Conservation (phyloP, 2,329 filamentous ascomycete species). For the Neopestalotiopsis rosae region DNA sequence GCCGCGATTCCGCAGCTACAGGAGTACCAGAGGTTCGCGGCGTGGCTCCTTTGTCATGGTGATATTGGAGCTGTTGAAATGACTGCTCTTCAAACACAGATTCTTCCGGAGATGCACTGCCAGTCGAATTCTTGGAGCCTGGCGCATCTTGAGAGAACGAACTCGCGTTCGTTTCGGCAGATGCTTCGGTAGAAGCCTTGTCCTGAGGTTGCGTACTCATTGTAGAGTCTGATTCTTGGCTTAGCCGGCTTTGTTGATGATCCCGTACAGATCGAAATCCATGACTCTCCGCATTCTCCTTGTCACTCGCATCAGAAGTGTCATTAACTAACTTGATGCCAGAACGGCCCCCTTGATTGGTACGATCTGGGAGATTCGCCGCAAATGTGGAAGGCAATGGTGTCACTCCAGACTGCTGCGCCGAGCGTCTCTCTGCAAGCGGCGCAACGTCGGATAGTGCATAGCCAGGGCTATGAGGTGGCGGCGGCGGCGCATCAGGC, state of each 20-base stretch:
- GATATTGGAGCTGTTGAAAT: conserved; percentile 66
- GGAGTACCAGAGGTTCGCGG: conserved; percentile 49
- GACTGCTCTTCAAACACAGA: conserved; percentile 50
- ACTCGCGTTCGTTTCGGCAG: conserved; percentile 60
- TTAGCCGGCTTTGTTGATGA: conserved; percentile 48
- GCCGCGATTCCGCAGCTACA: conserved; percentile 45
- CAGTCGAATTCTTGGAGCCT: conserved; percentile 46
- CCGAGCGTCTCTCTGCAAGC: conserved; percentile 21
- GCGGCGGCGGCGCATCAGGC: conserved; percentile 42
- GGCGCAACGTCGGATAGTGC: conserved; percentile 17
- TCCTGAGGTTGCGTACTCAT: conserved; percentile 53
- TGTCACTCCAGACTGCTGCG: conserved; percentile 25
- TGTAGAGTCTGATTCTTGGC: conserved; percentile 59
- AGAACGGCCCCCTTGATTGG: conserved; percentile 26
- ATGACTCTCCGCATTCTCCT: conserved; percentile 24
- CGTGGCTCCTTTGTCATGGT: conserved; percentile 52
- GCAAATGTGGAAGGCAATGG: conserved; percentile 25
- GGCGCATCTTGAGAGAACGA: conserved; percentile 57
- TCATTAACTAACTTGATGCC: conserved; percentile 24
- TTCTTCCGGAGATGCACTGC: conserved; percentile 54
- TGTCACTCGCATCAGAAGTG: conserved; percentile 24
- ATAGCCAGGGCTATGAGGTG: conserved; percentile 40
- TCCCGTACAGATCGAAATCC: conserved; percentile 25
- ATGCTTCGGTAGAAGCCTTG: conserved; percentile 53
- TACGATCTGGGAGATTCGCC: conserved; percentile 28